Conservation (phyloP, 176 grass and related monocot genomes). For the Oropetium thomaeum region DNA sequence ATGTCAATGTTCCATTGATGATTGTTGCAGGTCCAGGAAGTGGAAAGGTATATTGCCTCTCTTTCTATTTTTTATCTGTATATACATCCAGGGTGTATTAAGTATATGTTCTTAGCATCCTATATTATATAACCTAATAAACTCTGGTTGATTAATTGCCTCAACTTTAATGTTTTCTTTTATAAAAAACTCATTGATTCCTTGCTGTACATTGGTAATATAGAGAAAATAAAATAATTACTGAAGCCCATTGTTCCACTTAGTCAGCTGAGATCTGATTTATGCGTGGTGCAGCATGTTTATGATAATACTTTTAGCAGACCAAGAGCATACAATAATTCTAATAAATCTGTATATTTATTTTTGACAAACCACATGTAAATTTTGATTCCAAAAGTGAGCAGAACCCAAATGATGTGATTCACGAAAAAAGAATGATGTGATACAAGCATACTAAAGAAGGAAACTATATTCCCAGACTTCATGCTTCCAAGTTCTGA, state of each 20-base stretch:
- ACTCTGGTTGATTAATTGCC: constrained; percentile 11
- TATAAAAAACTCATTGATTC: not conserved
- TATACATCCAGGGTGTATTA: not conserved
- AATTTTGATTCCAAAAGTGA: constrained; percentile 19
- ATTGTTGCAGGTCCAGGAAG: constrained; percentile 87
- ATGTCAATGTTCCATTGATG: constrained; percentile 76
- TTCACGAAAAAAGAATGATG: no score
- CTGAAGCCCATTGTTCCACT: not conserved
- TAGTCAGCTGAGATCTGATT: not conserved
- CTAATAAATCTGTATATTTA: not conserved
- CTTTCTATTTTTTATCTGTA: not conserved
- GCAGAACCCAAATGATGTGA: constrained; percentile 1
- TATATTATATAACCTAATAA: not conserved
- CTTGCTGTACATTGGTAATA: no score
- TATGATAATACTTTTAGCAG: not conserved
- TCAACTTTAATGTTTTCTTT: not conserved
- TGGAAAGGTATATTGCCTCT: constrained; percentile 60
- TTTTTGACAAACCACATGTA: constrained; percentile 1
- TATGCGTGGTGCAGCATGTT: not conserved
- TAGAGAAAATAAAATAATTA: no score
- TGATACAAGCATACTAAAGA: constrained; percentile 11
- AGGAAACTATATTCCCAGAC: constrained; percentile 13
- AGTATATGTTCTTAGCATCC: not conserved
- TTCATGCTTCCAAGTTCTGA: constrained; percentile 22
- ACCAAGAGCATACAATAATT: constrained; percentile 6